Conservation (phyloP, 495 filamentous ascomycete species). For the Xylaria palmicola region DNA sequence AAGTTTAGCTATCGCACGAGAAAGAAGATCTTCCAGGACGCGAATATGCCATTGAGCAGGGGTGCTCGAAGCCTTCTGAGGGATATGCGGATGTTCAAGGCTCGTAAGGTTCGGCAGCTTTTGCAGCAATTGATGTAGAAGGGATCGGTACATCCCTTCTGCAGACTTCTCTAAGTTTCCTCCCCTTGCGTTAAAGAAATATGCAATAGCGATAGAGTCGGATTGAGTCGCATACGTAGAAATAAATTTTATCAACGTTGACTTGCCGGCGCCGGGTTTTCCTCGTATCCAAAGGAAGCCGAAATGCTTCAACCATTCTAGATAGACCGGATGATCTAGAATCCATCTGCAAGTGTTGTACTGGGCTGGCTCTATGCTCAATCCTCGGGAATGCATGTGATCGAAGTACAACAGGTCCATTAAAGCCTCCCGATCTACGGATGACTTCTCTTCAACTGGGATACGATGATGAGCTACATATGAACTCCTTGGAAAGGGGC, state of each 20-base stretch:
- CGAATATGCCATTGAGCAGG: constrained; percentile 15
- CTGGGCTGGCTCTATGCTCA: constrained; percentile 37
- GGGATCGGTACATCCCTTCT: constrained; percentile 55
- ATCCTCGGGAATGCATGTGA: constrained; percentile 40
- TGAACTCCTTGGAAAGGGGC: background rate
- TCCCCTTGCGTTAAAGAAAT: constrained; percentile 53
- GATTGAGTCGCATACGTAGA: constrained; percentile 7
- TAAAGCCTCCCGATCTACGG: background rate
- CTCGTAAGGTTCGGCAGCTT: constrained; percentile 24
- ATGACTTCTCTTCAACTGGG: background rate
- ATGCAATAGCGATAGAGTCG: constrained; percentile 33
- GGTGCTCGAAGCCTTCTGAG: background rate
- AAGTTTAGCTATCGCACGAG: background rate
- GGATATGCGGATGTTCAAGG: constrained; percentile 11
- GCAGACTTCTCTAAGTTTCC: constrained; percentile 49
- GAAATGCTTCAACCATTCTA: constrained; percentile 49
- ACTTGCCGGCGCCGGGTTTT: constrained; percentile 58
- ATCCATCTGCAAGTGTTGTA: constrained; percentile 53
- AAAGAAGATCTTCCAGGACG: constrained; percentile 31
- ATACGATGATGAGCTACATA: background rate
- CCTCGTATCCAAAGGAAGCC: constrained; percentile 60
- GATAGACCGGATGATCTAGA: constrained; percentile 38
- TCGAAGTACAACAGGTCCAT: constrained; percentile 37
- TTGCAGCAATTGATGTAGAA: constrained; percentile 36
- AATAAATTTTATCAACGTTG: constrained; percentile 48